These are phyloP conservation scores for Fusarium albosuccineum DNA, from an alignment of 2,329 filamentous ascomycete genomes.

Conservation along the genomic window DNA sequence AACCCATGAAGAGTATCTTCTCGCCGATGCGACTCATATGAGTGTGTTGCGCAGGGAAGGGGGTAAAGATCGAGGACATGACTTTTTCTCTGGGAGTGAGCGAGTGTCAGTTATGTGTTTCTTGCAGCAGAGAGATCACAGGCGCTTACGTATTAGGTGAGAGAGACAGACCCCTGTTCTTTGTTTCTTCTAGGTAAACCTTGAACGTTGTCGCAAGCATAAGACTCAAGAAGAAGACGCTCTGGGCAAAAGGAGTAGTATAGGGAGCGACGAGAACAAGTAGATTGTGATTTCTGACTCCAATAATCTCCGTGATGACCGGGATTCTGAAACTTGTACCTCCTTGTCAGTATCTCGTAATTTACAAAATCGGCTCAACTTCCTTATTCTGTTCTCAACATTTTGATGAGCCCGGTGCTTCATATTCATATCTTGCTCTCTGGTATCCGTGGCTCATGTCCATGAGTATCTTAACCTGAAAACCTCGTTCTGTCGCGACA, in stretches of 20 bases:
- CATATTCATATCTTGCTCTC: no score
- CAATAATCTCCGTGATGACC: neutral
- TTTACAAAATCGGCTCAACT: neutral
- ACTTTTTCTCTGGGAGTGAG: neutral
- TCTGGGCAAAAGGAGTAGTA: no score
- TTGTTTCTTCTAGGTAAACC: no score
- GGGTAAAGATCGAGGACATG: slow-evolving; percentile 12
- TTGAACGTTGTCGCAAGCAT: no score
- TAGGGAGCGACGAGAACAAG: neutral
- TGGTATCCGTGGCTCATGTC: no score
- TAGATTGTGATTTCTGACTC: neutral
- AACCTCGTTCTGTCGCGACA: no score
- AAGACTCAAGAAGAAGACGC: no score
- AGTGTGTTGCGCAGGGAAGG: neutral
- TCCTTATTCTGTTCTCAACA: neutral
- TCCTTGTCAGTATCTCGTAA: neutral
- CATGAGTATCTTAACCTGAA: no score
- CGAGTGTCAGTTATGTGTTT: neutral
- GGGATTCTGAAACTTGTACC: neutral
- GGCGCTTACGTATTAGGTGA: neutral
- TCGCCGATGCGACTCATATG: slow-evolving; percentile 12
- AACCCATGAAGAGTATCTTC: slow-evolving; percentile 31
- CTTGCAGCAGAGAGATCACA: no score
- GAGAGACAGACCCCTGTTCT: neutral
- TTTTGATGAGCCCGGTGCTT: no score